Conservation (phyloP, 495 filamentous ascomycete species). For the Ascobolus immersus region DNA sequence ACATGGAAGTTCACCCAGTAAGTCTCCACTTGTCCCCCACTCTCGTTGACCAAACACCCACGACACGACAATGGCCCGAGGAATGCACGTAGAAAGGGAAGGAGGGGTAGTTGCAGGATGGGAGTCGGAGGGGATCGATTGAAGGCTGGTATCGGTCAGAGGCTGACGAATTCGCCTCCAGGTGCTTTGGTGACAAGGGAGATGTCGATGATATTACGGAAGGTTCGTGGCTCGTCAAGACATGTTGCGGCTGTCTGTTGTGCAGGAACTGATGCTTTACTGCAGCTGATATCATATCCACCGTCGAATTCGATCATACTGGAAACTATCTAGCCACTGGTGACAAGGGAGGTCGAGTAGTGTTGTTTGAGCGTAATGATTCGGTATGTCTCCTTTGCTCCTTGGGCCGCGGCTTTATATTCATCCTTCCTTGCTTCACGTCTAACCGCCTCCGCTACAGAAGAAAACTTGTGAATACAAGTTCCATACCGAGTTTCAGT, state of each 20-base stretch:
- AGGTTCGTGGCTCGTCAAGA: conserved; percentile 32
- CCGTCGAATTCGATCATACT: conserved; percentile 96
- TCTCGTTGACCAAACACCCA: neutral
- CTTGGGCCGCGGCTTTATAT: neutral
- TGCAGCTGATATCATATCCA: conserved; percentile 94
- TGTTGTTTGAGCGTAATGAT: conserved; percentile 93
- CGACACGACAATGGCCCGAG: neutral
- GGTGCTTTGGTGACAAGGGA: conserved; percentile 98
- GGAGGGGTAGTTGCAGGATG: neutral
- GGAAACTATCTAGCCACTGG: conserved; percentile 95
- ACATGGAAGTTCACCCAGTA: conserved; percentile 99
- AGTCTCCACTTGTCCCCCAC: conserved; percentile 23
- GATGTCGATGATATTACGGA: conserved; percentile 99
- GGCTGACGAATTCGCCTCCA: conserved; percentile 17
- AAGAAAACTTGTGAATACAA: conserved; percentile 99
- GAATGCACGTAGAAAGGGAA: neutral
- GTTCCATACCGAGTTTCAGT: conserved; percentile 98
- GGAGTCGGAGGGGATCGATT: too few relatives aligned
- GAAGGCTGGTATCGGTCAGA: conserved; percentile 4
- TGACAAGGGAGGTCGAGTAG: conserved; percentile 90
- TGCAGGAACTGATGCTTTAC: conserved; percentile 1
- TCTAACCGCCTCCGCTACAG: conserved; percentile 23
- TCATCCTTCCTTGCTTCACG: conserved; percentile 4
- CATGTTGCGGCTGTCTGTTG: neutral
- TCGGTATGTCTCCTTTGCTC: conserved; percentile 37